phyloP scores from a whole-genome alignment of 202 grass and related monocot species.

The Digitaria exilis region DNA sequence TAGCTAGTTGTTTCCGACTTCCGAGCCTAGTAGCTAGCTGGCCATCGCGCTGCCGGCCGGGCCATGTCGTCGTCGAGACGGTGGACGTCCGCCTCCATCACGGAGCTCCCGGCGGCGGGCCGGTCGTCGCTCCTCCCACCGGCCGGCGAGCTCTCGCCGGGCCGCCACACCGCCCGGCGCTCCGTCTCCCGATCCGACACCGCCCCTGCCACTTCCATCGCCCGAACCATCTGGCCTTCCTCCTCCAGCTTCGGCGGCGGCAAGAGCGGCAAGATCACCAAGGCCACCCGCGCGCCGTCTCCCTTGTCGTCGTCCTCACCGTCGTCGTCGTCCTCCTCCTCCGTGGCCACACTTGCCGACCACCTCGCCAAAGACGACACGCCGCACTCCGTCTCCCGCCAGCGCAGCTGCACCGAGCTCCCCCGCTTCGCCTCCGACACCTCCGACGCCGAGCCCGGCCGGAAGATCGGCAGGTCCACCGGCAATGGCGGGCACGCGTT shows the following conservation, averaged over 20 bases:
- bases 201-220: background rate
- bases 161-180: conserved; percentile 21
- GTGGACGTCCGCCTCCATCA: conserved; percentile 35
- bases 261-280: background rate
- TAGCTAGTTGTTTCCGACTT: no score
- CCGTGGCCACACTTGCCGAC: conserved; percentile 48
- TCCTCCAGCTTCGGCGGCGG: background rate
- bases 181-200: conserved; percentile 14
- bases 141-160: conserved; percentile 33
- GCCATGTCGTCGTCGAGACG: conserved; percentile 52
- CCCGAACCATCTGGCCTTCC: conserved; percentile 47
- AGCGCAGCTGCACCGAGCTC: conserved; percentile 53
- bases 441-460: conserved; percentile 41
- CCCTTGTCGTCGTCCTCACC: background rate
- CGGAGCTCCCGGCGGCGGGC: conserved; percentile 29
- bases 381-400: conserved; percentile 29
- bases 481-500: conserved; percentile 27
- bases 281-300: background rate
- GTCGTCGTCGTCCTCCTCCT: background rate
- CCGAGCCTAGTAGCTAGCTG: background rate
- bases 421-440: conserved; percentile 46
- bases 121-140: conserved; percentile 19
- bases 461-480: conserved; percentile 10
- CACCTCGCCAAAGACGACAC: conserved; percentile 41
- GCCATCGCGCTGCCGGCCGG: no score